Evolutionary conservation across 2,329 filamentous ascomycete species (phyloP).

Genomic region (Hymenoscyphus fraxineus): DNA sequence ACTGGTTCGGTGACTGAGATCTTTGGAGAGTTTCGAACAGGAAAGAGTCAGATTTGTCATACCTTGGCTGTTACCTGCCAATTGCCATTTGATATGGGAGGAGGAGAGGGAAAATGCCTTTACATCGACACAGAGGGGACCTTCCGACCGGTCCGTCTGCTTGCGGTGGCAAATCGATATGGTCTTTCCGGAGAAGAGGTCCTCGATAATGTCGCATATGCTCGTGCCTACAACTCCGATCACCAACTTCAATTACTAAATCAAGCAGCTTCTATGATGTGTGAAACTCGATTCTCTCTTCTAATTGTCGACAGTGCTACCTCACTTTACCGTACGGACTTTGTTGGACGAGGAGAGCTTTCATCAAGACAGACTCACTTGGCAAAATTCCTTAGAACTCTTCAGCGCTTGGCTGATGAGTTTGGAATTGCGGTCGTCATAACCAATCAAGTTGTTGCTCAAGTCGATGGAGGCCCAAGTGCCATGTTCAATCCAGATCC

Average conservation of each 20-base stretch:
- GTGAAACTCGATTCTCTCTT: constrained; percentile 93
- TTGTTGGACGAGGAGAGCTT: constrained; percentile 91
- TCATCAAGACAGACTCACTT: constrained; percentile 89
- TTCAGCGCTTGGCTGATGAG: constrained; percentile 73
- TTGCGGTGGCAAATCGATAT: constrained; percentile 90
- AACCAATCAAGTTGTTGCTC: constrained; percentile 97
- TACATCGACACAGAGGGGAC: constrained; percentile 99
- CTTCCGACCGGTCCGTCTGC: constrained; percentile 84
- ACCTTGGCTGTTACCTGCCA: constrained; percentile 98
- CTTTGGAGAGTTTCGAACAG: constrained; percentile 95
- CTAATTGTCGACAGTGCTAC: constrained; percentile 96
- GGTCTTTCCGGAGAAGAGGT: constrained; percentile 96
- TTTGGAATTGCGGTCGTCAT: constrained; percentile 98
- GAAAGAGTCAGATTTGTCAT: constrained; percentile 98
- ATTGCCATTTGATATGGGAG: constrained; percentile 96
- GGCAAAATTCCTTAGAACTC: constrained; percentile 81
- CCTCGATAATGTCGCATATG: constrained; percentile 96
- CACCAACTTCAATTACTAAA: constrained; percentile 94
- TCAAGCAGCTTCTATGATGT: constrained; percentile 98
- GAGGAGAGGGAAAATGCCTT: constrained; percentile 94
- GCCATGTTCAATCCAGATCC: constrained; percentile 99
- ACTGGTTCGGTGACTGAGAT: constrained; percentile 97
- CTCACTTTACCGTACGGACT: constrained; percentile 92
- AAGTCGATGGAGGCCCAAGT: constrained; percentile 92
- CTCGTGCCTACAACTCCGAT: constrained; percentile 96